A percentile compares a stretch with the other conserved stretches of the same genome.
phyloP scores from a whole-genome alignment of 495 filamentous ascomycete genomes.

The Neurospora intermedia region DNA sequence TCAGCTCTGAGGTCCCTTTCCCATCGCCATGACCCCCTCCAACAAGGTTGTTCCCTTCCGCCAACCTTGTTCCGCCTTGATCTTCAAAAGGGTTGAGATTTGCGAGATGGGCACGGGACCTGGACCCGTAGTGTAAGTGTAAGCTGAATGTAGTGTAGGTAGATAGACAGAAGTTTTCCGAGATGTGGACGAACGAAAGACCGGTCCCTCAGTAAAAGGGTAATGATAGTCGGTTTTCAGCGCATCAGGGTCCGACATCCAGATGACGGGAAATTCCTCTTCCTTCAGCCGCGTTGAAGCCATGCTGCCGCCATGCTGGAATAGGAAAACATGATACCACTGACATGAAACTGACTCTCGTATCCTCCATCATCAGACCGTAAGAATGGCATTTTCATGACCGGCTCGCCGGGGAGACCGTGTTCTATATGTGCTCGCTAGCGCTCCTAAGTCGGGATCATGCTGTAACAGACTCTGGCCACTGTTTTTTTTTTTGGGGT shows the following conservation, averaged over 20 bases:
- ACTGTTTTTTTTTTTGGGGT: neutral
- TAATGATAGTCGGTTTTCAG: neutral
- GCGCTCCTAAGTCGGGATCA: neutral
- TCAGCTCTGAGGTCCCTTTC: neutral
- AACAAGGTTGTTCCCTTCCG: neutral
- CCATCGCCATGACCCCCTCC: neutral
- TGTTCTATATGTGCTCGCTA: neutral
- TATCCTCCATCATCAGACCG: neutral
- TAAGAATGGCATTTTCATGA: neutral
- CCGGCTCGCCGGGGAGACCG: neutral
- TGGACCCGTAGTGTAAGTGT: neutral
- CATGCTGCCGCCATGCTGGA: neutral
- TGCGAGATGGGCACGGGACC: neutral
- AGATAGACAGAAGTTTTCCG: neutral
- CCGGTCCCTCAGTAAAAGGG: neutral
- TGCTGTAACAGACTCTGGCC: neutral
- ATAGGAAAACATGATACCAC: neutral
- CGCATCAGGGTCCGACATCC: neutral
- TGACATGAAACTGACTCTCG: neutral
- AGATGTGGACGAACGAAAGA: neutral
- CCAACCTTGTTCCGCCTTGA: neutral
- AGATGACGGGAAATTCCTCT: neutral
- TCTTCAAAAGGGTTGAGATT: neutral
- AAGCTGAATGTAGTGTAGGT: no score
- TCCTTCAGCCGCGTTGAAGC: neutral